Evolutionary conservation across 202 grass and related monocot species (phyloP).

Genomic region (Musa balbisiana): DNA sequence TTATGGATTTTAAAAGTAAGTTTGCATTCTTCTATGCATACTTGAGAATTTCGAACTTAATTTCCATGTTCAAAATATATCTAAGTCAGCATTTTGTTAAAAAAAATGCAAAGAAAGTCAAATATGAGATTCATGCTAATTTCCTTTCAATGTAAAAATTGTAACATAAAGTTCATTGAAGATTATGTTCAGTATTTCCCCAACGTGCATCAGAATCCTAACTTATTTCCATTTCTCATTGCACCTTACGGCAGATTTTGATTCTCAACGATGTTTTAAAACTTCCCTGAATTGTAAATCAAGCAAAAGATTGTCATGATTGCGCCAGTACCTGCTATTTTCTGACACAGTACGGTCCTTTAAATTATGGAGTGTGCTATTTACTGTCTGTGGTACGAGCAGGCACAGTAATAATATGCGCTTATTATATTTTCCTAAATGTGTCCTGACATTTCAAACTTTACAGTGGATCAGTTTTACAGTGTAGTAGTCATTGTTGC

Average conservation of each 20-base stretch:
- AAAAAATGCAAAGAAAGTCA: not conserved
- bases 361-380: not conserved
- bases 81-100: not conserved
- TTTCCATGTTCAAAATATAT: not conserved
- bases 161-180: not conserved
- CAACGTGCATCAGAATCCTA: too few relatives aligned
- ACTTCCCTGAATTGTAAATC: too few relatives aligned
- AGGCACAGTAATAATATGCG: not conserved
- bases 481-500: not conserved
- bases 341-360: not conserved
- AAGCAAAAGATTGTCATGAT: too few relatives aligned
- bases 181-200: too few relatives aligned
- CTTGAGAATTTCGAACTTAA: not conserved
- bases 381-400: not conserved
- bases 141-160: not conserved
- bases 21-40: constrained; percentile 7
- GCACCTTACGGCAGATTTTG: too few relatives aligned
- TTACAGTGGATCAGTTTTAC: not conserved
- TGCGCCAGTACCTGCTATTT: too few relatives aligned
- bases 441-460: not conserved
- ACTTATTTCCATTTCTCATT: too few relatives aligned
- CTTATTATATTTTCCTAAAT: not conserved
- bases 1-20: constrained; percentile 76
- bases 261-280: too few relatives aligned
- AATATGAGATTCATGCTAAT: not conserved